These are phyloP conservation scores for Pseudogymnoascus sp. DNA, from an alignment of 2,329 filamentous ascomycete genomes.

Conservation along the genomic window DNA sequence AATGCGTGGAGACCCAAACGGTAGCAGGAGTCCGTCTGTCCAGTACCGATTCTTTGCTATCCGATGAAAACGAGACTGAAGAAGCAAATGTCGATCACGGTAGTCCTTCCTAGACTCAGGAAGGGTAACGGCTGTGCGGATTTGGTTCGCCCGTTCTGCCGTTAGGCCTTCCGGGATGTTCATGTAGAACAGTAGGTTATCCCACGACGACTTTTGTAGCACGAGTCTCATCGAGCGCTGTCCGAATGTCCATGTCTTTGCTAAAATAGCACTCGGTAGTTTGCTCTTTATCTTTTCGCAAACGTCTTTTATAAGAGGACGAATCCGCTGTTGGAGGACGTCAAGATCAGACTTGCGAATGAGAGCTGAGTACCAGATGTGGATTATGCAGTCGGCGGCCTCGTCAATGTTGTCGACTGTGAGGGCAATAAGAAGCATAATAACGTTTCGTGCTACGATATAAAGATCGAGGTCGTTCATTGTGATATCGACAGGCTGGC, in stretches of 20 bases:
- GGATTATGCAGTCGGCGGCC: conserved; percentile 21
- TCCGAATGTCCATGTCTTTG: conserved; percentile 13
- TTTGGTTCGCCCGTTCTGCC: conserved; percentile 18
- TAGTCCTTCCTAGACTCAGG: conserved; percentile 29
- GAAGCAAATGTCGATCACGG: conserved; percentile 27
- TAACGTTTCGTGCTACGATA: conserved; percentile 35
- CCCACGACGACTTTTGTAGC: conserved; percentile 30
- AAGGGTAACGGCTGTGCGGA: conserved; percentile 28
- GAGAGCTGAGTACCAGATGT: conserved; percentile 41
- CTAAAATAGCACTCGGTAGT: not conserved
- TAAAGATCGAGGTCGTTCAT: conserved; percentile 37
- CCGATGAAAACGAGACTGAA: conserved; percentile 24
- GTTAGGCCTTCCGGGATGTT: conserved; percentile 25
- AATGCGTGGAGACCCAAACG: conserved; percentile 30
- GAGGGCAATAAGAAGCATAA: conserved; percentile 34
- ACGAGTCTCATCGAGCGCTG: conserved; percentile 21
- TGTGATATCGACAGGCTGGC: conserved; percentile 20
- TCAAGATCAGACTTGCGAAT: conserved; percentile 7
- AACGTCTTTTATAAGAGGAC: conserved; percentile 29
- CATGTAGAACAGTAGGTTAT: conserved; percentile 23
- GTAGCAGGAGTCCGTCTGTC: conserved; percentile 35
- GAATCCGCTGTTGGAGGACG: conserved; percentile 10
- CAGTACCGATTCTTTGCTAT: conserved; percentile 29
- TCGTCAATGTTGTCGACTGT: not conserved
- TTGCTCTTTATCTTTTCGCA: conserved; percentile 30